These are phyloP conservation scores for Hansenula sp. DNA, from an alignment of 1,139 yeast species.

Conservation along the genomic window DNA sequence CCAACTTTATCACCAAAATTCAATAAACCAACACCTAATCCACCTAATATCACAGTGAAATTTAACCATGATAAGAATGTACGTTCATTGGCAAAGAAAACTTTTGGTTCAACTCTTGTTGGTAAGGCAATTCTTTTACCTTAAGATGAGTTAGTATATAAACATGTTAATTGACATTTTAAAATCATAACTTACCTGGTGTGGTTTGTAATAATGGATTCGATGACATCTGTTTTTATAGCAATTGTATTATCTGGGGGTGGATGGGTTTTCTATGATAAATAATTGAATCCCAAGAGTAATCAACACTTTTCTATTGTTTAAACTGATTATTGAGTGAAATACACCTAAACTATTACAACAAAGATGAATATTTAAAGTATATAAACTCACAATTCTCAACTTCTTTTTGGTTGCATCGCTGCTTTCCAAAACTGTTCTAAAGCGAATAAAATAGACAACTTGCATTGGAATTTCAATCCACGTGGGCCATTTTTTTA, in stretches of 20 bases:
- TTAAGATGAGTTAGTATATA: background rate
- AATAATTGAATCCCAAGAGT: background rate
- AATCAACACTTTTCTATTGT: too few species aligned
- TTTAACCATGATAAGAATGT: conserved; percentile 97
- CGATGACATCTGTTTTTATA: conserved; percentile 43
- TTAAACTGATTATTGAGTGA: too few species aligned
- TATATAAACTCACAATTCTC: background rate
- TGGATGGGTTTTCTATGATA: background rate
- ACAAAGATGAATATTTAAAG: too few species aligned
- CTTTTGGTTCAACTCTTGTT: conserved; percentile 97
- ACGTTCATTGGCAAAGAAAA: conserved; percentile 97
- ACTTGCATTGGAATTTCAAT: too few species aligned
- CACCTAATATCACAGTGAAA: conserved; percentile 95
- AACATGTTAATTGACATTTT: background rate
- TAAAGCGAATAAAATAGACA: too few species aligned
- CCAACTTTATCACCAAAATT: conserved; percentile 96
- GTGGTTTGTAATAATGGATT: conserved; percentile 57
- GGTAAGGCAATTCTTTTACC: conserved; percentile 97
- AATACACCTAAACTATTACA: background rate
- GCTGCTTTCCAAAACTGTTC: background rate
- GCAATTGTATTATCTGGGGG: background rate
- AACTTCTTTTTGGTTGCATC: background rate
- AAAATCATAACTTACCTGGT: conserved; percentile 40
- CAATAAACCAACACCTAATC: conserved; percentile 90
- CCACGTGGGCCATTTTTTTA: background rate